phyloP scores from a whole-genome alignment of 2,329 filamentous ascomycete species.

The Aspergillus brunneoviolaceus region DNA sequence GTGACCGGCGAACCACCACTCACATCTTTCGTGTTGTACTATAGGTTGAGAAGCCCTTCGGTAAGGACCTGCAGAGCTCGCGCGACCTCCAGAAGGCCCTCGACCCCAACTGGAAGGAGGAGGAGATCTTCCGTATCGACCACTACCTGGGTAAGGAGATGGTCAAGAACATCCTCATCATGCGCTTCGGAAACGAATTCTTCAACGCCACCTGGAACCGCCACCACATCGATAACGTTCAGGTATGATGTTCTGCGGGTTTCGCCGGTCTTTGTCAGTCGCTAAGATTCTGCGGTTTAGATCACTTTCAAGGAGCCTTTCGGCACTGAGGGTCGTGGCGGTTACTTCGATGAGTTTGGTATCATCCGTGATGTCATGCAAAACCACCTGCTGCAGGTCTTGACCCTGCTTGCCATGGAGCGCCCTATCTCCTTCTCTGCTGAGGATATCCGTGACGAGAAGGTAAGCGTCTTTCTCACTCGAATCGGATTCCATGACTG shows the following conservation, averaged over 20 bases:
- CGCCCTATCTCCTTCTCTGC: slow-evolving; percentile 96
- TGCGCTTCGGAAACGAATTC: slow-evolving; percentile 98
- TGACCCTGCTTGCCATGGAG: slow-evolving; percentile 97
- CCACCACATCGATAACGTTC: slow-evolving; percentile 98
- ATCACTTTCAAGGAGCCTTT: slow-evolving; percentile 99
- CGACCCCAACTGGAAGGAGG: slow-evolving; percentile 97
- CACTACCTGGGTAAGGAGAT: slow-evolving; percentile 99
- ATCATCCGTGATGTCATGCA: slow-evolving; percentile 99
- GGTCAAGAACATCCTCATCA: slow-evolving; percentile 99
- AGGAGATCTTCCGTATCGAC: slow-evolving; percentile 98
- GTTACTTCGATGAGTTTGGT: slow-evolving; percentile 99
- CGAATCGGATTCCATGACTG: slow-evolving; percentile 1
- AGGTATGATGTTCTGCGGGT: slow-evolving; percentile 47
- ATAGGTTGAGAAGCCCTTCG: slow-evolving; percentile 98
- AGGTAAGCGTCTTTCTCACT: slow-evolving; percentile 47
- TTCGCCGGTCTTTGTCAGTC: neutral
- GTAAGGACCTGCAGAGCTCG: slow-evolving; percentile 92
- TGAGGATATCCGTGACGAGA: slow-evolving; percentile 98
- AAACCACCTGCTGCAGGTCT: slow-evolving; percentile 95
- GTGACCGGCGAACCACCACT: slow-evolving; percentile 6
- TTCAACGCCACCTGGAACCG: slow-evolving; percentile 98
- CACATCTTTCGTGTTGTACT: slow-evolving; percentile 18
- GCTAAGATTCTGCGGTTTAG: slow-evolving; percentile 32
- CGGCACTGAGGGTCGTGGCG: slow-evolving; percentile 93
- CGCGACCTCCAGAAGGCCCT: slow-evolving; percentile 92